Evolutionary conservation across 2,329 filamentous ascomycete genomes (phyloP), one percentile per base, ranked within the genome.

Genomic region (Ceratocystis eucalypticola): DNA sequence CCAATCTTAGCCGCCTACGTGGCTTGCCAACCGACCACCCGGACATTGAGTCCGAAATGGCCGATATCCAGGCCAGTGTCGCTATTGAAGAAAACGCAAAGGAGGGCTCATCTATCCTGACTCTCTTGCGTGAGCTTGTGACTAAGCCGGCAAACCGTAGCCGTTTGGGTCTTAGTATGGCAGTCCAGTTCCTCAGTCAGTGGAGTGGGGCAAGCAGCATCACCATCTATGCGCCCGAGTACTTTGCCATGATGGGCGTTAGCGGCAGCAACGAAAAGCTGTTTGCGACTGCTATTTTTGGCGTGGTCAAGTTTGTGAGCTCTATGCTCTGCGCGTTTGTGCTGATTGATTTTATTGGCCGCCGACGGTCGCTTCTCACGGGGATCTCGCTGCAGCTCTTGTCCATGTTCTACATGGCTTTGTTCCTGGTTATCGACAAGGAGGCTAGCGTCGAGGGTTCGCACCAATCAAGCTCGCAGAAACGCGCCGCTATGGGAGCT

Each of bases 291-390:
- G 88, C 84, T 2, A 83, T 93, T 63, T 91, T 92, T 65, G 88
- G 88, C 55, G 82, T 91, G 64, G 79, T 91, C 70, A 92, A 92
- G 72, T 82, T 92, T 65, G 73, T 83, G 5, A 81, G 86, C 0
- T 83, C 87, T 15, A 73, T 91, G 41, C 70, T 83, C 48, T 92
- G 88, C 73, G 88, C 88, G 0, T 79, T 91, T 64, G 90, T 92
- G 80, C 80, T 92, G 7, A 88, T 92, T 69, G 89, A 92, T 70
- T 84, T 88, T 65, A 85, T 92, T 69, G 89, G 89, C 3, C 85
- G 89, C 67, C 91, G 91, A 75, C 82, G 84, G 6, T 79, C 85
- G 0, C 78, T 88, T 0, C 77, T 86, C 20, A 74, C 80, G 0
- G 85, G 85, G 1, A 87, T 87, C 70, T 77, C 77, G 1, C 76